These are phyloP conservation scores for Piper betle DNA, from an alignment of 164 flowering plant species.

Conservation along the genomic window DNA sequence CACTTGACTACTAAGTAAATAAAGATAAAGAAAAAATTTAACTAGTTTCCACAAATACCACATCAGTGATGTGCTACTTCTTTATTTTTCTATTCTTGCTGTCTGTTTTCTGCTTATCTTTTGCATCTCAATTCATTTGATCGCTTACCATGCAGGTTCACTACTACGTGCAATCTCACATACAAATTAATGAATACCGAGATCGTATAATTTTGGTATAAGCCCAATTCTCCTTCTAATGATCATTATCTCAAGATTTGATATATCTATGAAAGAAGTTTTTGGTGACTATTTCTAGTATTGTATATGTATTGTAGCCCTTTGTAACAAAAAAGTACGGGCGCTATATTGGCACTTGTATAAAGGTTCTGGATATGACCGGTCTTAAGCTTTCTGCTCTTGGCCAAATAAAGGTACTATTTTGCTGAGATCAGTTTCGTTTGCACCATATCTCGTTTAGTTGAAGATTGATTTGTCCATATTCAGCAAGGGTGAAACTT, in stretches of 20 bases:
- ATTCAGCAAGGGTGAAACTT: not conserved
- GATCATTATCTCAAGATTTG: not conserved
- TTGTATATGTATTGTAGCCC: slow-evolving; percentile 40
- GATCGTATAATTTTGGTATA: slow-evolving; percentile 86
- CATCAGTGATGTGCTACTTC: not conserved
- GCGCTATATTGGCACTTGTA: slow-evolving; percentile 55
- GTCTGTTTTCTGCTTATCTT: not conserved
- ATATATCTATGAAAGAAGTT: not conserved
- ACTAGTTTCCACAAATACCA: no score
- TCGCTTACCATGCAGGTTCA: slow-evolving; percentile 38
- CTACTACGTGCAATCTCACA: slow-evolving; percentile 91
- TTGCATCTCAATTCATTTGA: slow-evolving; percentile 1
- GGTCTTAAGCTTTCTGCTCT: slow-evolving; percentile 84
- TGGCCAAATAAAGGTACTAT: slow-evolving; percentile 70
- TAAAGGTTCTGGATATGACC: slow-evolving; percentile 94
- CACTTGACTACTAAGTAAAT: no score
- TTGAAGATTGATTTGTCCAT: not conserved
- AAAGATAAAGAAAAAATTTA: no score
- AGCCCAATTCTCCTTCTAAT: slow-evolving; percentile 1
- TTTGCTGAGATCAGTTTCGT: not conserved
- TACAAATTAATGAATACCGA: slow-evolving; percentile 95
- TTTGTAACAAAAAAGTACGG: slow-evolving; percentile 55
- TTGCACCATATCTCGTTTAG: not conserved
- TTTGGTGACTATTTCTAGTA: not conserved
- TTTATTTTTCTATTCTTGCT: not conserved